Evolutionary conservation across 805 yeast species (phyloP), one percentile per base, ranked within the genome.

Genomic region (Candida schatavii): DNA sequence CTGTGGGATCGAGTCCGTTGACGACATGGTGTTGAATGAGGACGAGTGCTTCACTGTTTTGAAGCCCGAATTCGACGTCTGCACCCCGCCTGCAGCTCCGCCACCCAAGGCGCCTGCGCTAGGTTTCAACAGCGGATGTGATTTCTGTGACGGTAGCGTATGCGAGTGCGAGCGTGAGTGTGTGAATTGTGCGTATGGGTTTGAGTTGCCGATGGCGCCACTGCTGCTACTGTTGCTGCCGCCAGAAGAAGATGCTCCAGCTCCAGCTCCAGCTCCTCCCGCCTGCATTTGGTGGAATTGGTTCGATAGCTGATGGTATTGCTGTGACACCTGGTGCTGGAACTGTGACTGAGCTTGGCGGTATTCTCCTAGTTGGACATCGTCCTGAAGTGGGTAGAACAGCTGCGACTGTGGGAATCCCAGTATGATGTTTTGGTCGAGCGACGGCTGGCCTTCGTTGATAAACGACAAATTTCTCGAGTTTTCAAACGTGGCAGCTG

Each of bases 1-100:
- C 34, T 55, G 70, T 10, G 71, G 72, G 29, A 67, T 54, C 25
- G 65, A 59, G 37, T 68, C 74, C 33, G 53, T 41, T 37, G 65
- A 62, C 36, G 56, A 59, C 13, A 61, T 50, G n/a, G 65, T 60
- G 35, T 49, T 54, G 31, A 43, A 48, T 6, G 64, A 57, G 21
- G 28, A 39, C 2, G 62, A 54, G 19, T 35, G 38, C 19, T 18
- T 31, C 5, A 31, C 35, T 4, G 35, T 31, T 13, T 31, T 23
- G 27, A 23, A 7, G 27, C 11, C n/a, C n/a, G n/a, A n/a, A n/a
- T n/a, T n/a, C n/a, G n/a, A n/a, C n/a, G n/a, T n/a, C n/a, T n/a
- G n/a, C n/a, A n/a, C n/a, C n/a, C n/a, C n/a, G n/a, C n/a, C n/a
- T n/a, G n/a, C n/a, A n/a, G n/a, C n/a, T n/a, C n/a, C n/a, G n/a